These are phyloP conservation scores for Massariosphaeria phaeospora DNA, from an alignment of 495 filamentous ascomycete genomes.

Conservation along the genomic window DNA sequence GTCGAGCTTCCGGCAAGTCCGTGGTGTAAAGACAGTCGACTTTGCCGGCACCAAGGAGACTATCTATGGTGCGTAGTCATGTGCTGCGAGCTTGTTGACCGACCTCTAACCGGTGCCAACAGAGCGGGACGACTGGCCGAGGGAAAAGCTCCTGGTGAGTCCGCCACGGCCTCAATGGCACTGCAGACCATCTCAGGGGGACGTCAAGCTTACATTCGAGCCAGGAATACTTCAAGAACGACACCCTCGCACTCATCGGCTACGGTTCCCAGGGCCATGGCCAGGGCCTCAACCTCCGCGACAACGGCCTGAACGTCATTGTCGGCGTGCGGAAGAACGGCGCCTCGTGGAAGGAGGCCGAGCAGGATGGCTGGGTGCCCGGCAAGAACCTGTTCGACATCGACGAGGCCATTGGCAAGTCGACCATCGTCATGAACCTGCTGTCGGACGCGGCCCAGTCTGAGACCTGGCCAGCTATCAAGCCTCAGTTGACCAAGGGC, in stretches of 20 bases:
- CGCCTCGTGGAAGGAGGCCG: slow-evolving; percentile 94
- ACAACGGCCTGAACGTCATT: slow-evolving; percentile 98
- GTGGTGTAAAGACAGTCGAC: slow-evolving; percentile 84
- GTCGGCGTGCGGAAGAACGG: slow-evolving; percentile 97
- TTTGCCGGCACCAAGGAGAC: slow-evolving; percentile 90
- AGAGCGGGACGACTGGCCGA: slow-evolving; percentile 98
- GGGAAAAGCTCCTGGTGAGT: slow-evolving; percentile 89
- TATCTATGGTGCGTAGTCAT: slow-evolving; percentile 65
- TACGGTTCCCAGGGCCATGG: slow-evolving; percentile 99
- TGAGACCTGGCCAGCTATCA: slow-evolving; percentile 97
- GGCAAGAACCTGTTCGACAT: slow-evolving; percentile 98
- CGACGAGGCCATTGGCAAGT: slow-evolving; percentile 86
- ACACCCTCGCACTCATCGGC: slow-evolving; percentile 97
- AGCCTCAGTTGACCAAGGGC: slow-evolving; percentile 95
- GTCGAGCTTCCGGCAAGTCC: slow-evolving; percentile 56
- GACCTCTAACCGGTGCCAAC: slow-evolving; percentile 25
- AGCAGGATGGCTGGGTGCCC: slow-evolving; percentile 95
- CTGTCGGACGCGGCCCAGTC: slow-evolving; percentile 94
- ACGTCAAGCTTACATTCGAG: slow-evolving; percentile 18
- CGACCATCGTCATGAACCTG: slow-evolving; percentile 98
- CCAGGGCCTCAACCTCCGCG: slow-evolving; percentile 97
- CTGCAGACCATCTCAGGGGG: neutral
- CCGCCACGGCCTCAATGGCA: slow-evolving; percentile 21
- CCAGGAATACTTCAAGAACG: slow-evolving; percentile 98
- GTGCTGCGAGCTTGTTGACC: neutral